phyloP scores from a whole-genome alignment of 2,329 filamentous ascomycete genomes.

The Neofusicoccum parvum region DNA sequence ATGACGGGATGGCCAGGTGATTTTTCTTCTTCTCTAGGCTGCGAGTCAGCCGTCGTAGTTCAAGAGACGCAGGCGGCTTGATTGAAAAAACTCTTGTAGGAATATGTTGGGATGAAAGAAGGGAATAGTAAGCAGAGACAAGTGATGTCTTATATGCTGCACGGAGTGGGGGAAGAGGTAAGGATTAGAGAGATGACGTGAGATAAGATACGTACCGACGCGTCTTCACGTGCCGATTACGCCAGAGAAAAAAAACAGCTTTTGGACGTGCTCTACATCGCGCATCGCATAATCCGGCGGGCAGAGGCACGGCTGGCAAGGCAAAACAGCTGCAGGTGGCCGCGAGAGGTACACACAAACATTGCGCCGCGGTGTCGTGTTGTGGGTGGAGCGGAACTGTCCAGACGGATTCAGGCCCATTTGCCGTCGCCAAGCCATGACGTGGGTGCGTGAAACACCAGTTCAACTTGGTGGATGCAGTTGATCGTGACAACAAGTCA shows the following conservation, averaged over 20 bases:
- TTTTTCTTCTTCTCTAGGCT: background rate
- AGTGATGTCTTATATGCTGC: background rate
- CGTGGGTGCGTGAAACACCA: background rate
- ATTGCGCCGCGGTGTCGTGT: background rate
- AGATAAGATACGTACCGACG: background rate
- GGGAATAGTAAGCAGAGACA: background rate
- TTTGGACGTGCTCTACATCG: too few species aligned
- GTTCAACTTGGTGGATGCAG: background rate
- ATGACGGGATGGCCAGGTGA: background rate
- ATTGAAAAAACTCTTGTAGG: background rate
- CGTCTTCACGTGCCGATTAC: background rate
- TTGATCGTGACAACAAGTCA: background rate
- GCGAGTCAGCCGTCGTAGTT: background rate
- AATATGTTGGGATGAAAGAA: background rate
- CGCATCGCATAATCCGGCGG: too few species aligned
- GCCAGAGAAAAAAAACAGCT: background rate
- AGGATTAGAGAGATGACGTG: conserved; percentile 1
- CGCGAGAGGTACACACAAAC: too few species aligned
- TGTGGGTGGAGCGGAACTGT: background rate
- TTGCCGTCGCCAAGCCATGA: background rate
- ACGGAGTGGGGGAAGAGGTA: background rate
- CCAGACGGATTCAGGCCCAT: background rate
- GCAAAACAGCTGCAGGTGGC: too few species aligned
- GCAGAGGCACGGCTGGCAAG: too few species aligned
- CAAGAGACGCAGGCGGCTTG: background rate